Evolutionary conservation across 2,329 filamentous ascomycete genomes (phyloP).

Genomic region (Emergomyces pasteurianus): DNA sequence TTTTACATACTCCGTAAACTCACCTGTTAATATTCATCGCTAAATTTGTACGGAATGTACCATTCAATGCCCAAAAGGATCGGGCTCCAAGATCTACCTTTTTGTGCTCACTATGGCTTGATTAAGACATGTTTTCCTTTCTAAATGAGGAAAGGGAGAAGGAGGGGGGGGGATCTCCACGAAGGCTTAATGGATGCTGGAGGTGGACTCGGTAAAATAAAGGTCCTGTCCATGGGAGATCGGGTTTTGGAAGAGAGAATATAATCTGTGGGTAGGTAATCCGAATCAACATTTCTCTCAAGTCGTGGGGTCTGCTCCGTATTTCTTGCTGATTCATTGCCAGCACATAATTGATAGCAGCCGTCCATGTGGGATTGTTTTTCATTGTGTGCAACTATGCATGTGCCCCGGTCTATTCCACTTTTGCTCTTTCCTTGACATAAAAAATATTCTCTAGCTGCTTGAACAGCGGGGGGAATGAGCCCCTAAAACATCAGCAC

Average conservation of each 20-base stretch:
- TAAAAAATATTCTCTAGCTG: conserved; percentile 12
- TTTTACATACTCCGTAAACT: no score
- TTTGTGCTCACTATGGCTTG: background rate
- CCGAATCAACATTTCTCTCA: conserved; percentile 14
- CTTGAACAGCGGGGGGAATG: conserved; percentile 4
- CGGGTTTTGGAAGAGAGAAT: conserved; percentile 18
- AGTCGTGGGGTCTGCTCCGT: conserved; percentile 18
- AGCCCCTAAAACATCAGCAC: conserved; percentile 6
- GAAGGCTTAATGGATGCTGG: background rate
- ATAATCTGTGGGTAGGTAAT: conserved; percentile 18
- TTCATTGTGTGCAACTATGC: conserved; percentile 4
- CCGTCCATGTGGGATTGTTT: background rate
- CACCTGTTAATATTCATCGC: no score
- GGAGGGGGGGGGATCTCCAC: background rate
- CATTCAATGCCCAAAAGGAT: background rate
- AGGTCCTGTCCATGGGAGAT: background rate
- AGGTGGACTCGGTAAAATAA: background rate
- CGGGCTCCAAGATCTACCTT: background rate
- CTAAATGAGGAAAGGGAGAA: background rate
- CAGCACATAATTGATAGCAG: background rate
- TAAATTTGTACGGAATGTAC: background rate
- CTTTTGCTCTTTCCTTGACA: conserved; percentile 9
- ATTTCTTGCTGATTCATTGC: conserved; percentile 6
- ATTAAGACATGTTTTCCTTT: background rate
- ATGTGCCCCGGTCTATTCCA: conserved; percentile 14